Percentiles rank a stretch among this genome's conserved stretches.
Conservation (phyloP, 2,329 filamentous ascomycete species). For the Aspergillus pseudoglaucus region DNA sequence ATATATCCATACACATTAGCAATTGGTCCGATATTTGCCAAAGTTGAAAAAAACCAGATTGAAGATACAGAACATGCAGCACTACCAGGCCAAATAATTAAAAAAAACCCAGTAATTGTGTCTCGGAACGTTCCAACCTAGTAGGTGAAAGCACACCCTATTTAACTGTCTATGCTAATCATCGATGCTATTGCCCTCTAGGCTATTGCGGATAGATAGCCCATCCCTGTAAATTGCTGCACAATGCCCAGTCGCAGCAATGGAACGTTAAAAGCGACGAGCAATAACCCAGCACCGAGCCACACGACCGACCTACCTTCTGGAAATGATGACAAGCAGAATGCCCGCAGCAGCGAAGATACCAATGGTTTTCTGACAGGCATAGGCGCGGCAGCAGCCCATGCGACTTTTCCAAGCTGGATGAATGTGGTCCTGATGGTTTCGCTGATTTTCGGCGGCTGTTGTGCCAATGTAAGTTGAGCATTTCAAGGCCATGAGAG, state of each 20-base stretch:
- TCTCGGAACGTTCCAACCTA: too few relatives aligned
- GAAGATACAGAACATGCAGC: too few relatives aligned
- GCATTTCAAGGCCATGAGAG: conserved; percentile 1
- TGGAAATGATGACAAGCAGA: not conserved
- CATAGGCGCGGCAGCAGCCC: conserved; percentile 23
- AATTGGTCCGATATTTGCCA: too few relatives aligned
- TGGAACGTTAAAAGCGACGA: not conserved
- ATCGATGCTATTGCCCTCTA: too few relatives aligned
- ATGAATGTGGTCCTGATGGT: conserved; percentile 63
- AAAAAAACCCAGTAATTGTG: too few relatives aligned
- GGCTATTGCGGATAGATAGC: too few relatives aligned
- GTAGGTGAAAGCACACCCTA: too few relatives aligned
- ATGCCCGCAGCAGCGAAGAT: not conserved
- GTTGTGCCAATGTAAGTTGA: conserved; percentile 75
- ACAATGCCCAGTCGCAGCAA: conserved; percentile 4
- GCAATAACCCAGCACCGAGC: not conserved
- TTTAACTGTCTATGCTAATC: too few relatives aligned
- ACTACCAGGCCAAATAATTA: too few relatives aligned
- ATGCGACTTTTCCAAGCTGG: conserved; percentile 50
- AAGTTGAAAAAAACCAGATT: too few relatives aligned
- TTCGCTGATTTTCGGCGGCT: conserved; percentile 86
- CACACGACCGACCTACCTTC: not conserved
- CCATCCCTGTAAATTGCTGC: too few relatives aligned
- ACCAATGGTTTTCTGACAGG: not conserved
- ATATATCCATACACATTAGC: too few relatives aligned